Base-by-base conservation (phyloP, 805 yeast genomes). In the Saturnispora halmiae region DNA sequence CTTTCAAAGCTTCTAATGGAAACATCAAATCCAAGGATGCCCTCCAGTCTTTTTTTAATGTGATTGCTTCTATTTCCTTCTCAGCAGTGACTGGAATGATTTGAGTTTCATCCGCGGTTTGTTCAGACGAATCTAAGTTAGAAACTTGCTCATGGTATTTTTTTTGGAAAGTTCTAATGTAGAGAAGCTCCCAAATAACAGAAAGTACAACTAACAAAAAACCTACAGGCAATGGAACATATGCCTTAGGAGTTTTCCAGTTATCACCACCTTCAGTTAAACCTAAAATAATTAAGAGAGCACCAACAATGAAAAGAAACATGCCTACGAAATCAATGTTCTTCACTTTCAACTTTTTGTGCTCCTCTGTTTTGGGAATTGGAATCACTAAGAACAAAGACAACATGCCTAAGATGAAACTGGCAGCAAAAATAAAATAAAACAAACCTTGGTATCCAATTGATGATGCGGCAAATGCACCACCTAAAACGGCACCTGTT, bases 241-340 rank as follows among this genome's bases (percentile, higher is more conserved):
- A 69, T 1, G 66, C 64, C n/a, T 55, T 50, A 1, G 74, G 66
- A 1, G 56, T 40, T 3, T 54, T 53, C 74, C 75, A 70, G 1
- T 53, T 51, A 4, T 58, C 60, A 20, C 73, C 73, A 18, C 70
- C 72, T 46, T 67, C 66, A 0, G 70, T 67, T 34, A 70, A 53
- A 0, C 72, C 76, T 9, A 64, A 55, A 24, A 69, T 67, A 3
- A 68, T 46, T 28, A 70, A 48, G 3, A 68, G 32, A 4, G 58
- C 46, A 0, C 70, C 71, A 14, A 50, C 39, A 19, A 69, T 61
- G 10, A 67, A 43, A 8, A 61, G 10, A 1, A 52, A 7, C 1
- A 60, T 52, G 8, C 69, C 72, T n/a, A 48, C 42, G 43, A 52
- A 66, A 38, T 70, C 69, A 26, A 70, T 36, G 42, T 64, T 46